These are phyloP conservation scores for Colletotrichum sublineola DNA, from an alignment of 2,329 filamentous ascomycete species.

Conservation along the genomic window DNA sequence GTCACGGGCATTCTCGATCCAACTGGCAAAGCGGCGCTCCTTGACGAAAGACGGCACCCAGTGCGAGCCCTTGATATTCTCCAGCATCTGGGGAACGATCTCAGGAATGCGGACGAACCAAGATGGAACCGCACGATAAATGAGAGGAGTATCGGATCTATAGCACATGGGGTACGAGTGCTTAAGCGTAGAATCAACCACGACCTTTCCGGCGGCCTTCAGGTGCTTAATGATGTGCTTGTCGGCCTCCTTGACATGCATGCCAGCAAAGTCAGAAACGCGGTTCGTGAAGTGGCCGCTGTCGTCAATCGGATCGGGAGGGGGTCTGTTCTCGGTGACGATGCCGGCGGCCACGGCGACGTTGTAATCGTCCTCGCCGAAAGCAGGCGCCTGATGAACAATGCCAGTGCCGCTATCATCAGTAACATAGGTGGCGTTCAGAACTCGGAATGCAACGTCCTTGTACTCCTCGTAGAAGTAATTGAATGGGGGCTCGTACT, in stretches of 20 bases:
- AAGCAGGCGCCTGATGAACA: slow-evolving; percentile 93
- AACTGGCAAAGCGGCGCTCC: slow-evolving; percentile 89
- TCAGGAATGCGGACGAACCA: slow-evolving; percentile 94
- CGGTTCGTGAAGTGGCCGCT: slow-evolving; percentile 82
- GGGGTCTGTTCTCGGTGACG: slow-evolving; percentile 80
- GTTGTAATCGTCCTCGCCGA: slow-evolving; percentile 96
- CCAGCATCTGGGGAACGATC: slow-evolving; percentile 88
- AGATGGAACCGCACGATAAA: slow-evolving; percentile 90
- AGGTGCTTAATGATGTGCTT: slow-evolving; percentile 93
- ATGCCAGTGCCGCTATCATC: slow-evolving; percentile 92
- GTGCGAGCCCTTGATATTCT: slow-evolving; percentile 88
- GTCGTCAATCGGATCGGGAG: slow-evolving; percentile 94
- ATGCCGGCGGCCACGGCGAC: slow-evolving; percentile 82
- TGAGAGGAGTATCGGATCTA: slow-evolving; percentile 93
- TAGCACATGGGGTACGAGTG: slow-evolving; percentile 96
- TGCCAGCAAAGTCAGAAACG: slow-evolving; percentile 84
- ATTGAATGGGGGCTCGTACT: slow-evolving; percentile 88
- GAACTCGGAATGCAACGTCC: slow-evolving; percentile 83
- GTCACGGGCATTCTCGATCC: slow-evolving; percentile 91
- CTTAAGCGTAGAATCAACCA: slow-evolving; percentile 88
- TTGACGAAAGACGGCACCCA: slow-evolving; percentile 95
- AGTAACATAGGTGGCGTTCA: slow-evolving; percentile 89
- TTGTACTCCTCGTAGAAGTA: slow-evolving; percentile 94
- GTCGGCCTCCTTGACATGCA: slow-evolving; percentile 92
- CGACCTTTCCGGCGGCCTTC: slow-evolving; percentile 79